These are phyloP conservation scores for Astrothelium subdiscretum DNA, from an alignment of 495 filamentous ascomycete genomes.

Conservation along the genomic window DNA sequence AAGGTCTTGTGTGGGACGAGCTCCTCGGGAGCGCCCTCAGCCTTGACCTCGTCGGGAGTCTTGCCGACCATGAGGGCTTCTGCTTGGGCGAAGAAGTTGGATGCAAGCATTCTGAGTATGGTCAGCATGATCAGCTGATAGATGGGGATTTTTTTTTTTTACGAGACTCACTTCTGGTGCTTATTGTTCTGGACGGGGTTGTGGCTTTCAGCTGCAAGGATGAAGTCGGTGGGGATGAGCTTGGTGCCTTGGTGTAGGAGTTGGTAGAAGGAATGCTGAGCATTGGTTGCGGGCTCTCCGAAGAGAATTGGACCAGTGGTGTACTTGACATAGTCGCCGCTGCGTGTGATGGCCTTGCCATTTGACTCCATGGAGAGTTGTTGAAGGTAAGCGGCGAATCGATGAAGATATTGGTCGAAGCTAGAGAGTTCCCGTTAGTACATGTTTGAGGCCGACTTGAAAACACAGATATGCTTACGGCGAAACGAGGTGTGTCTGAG, in stretches of 20 bases:
- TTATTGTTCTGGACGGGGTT: slow-evolving; percentile 86
- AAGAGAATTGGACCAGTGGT: slow-evolving; percentile 92
- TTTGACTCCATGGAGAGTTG: slow-evolving; percentile 99
- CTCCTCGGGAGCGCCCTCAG: slow-evolving; percentile 72
- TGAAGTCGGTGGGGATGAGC: slow-evolving; percentile 95
- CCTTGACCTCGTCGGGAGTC: slow-evolving; percentile 76
- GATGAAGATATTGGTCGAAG: slow-evolving; percentile 97
- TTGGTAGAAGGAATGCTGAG: slow-evolving; percentile 99
- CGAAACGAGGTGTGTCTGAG: slow-evolving; percentile 92
- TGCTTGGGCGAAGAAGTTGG: slow-evolving; percentile 95
- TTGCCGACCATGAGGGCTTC: slow-evolving; percentile 99
- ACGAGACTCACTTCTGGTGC: slow-evolving; percentile 62
- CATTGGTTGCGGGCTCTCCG: slow-evolving; percentile 96
- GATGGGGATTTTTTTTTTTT: not conserved
- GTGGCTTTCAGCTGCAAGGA: slow-evolving; percentile 89
- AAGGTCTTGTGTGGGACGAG: slow-evolving; percentile 98
- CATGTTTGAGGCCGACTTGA: not conserved
- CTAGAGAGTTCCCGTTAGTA: slow-evolving; percentile 26
- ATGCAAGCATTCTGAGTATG: slow-evolving; percentile 68
- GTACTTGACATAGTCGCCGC: slow-evolving; percentile 86
- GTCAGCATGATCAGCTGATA: not conserved
- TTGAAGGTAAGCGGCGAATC: slow-evolving; percentile 97
- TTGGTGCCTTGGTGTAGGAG: slow-evolving; percentile 97
- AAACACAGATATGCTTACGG: slow-evolving; percentile 44
- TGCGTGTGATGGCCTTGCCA: slow-evolving; percentile 91